A percentile compares a stretch with the other conserved stretches of the same genome.
These are phyloP conservation scores for Debaryomyces maramus DNA, from an alignment of 805 yeast genomes.

Conservation along the genomic window DNA sequence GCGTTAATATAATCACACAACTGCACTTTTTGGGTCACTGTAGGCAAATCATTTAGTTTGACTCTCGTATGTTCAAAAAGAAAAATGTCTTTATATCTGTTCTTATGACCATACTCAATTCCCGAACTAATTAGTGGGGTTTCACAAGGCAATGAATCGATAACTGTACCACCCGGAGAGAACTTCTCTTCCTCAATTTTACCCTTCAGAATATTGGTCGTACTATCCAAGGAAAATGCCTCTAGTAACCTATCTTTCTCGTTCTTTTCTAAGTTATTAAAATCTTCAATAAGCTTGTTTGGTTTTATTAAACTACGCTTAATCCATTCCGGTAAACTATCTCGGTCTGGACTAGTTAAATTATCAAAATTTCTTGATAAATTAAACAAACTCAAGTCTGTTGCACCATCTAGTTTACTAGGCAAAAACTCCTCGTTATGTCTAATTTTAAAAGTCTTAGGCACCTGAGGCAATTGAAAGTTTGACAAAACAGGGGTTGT, in stretches of 20 bases:
- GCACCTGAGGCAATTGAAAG: slow-evolving; percentile 50
- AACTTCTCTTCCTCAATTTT: slow-evolving; percentile 14
- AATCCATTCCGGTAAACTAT: slow-evolving; percentile 43
- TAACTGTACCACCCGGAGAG: slow-evolving; percentile 14
- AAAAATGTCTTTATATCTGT: slow-evolving; percentile 84
- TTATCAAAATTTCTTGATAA: slow-evolving; percentile 9
- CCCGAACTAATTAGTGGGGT: slow-evolving; percentile 64
- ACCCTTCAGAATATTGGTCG: slow-evolving; percentile 9
- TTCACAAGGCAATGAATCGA: neutral
- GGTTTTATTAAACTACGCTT: slow-evolving; percentile 11
- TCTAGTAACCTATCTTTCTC: slow-evolving; percentile 66
- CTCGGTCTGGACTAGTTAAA: slow-evolving; percentile 35
- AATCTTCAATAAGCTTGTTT: slow-evolving; percentile 37
- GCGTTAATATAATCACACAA: slow-evolving; percentile 79
- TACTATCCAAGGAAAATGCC: slow-evolving; percentile 20
- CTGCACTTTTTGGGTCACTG: slow-evolving; percentile 10
- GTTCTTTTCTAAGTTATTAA: slow-evolving; percentile 62
- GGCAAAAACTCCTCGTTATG: slow-evolving; percentile 52
- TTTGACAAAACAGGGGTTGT: slow-evolving; percentile 47
- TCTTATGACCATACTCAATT: slow-evolving; percentile 76
- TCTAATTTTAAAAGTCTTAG: slow-evolving; percentile 41
- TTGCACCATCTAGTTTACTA: slow-evolving; percentile 9
- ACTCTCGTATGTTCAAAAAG: slow-evolving; percentile 88
- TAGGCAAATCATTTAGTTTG: slow-evolving; percentile 37
- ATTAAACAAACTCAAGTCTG: slow-evolving; percentile 10